Evolutionary conservation across 768 basidiomycete species (phyloP).

Genomic region (Suillus luteus): DNA sequence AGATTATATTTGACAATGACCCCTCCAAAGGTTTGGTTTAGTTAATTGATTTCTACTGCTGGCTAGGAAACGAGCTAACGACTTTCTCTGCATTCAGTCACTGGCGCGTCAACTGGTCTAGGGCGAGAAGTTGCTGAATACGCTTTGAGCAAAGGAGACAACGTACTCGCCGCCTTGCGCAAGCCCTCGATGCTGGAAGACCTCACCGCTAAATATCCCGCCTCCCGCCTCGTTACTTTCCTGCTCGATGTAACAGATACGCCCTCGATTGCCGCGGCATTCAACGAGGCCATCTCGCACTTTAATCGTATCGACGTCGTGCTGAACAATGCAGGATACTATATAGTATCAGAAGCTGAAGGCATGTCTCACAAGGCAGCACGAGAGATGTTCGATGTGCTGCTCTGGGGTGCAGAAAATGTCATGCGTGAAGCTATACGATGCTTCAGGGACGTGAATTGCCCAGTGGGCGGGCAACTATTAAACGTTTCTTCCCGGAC

Average conservation of each 20-base stretch:
- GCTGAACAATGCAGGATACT: constrained; percentile 44
- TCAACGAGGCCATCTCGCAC: constrained; percentile 32
- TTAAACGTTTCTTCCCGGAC: constrained; percentile 36
- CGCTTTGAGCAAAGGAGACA: constrained; percentile 42
- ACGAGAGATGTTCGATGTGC: constrained; percentile 52
- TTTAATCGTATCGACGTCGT: constrained; percentile 49
- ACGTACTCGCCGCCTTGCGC: constrained; percentile 47
- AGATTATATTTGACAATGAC: constrained; percentile 4
- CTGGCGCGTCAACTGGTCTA: constrained; percentile 44
- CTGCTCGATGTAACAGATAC: constrained; percentile 42
- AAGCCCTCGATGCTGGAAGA: constrained; percentile 37
- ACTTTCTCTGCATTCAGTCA: constrained; percentile 32
- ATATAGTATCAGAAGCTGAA: constrained; percentile 60
- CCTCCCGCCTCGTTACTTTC: constrained; percentile 39
- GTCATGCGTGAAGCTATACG: constrained; percentile 36
- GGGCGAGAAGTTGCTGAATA: constrained; percentile 37
- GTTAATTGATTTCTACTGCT: constrained; percentile 12
- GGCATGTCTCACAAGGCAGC: constrained; percentile 80
- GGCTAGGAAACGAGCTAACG: background rate
- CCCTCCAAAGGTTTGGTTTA: constrained; percentile 26
- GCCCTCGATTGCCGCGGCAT: constrained; percentile 37
- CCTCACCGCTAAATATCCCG: constrained; percentile 32
- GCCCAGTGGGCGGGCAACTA: constrained; percentile 35
- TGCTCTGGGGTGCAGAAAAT: constrained; percentile 35
- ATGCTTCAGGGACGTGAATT: constrained; percentile 40